These are phyloP conservation scores for Penicillium pulvis DNA, from an alignment of 495 filamentous ascomycete genomes.

Conservation along the genomic window DNA sequence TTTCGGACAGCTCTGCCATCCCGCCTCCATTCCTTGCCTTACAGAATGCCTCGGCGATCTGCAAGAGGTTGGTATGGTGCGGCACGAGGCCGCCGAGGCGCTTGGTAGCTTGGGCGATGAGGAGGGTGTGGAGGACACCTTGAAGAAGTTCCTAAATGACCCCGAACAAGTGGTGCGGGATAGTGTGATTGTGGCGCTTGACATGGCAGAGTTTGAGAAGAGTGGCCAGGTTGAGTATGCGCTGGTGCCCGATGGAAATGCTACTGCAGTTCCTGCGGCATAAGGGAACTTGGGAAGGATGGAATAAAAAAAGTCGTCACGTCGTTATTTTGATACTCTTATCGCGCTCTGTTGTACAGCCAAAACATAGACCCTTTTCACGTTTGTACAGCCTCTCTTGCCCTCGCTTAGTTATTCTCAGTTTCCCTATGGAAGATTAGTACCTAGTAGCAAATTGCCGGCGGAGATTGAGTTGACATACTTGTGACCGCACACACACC, in stretches of 20 bases:
- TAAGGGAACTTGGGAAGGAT: conserved; percentile 30
- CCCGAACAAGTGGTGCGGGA: conserved; percentile 91
- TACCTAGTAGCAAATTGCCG: conserved; percentile 2
- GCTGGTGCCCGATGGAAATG: conserved; percentile 65
- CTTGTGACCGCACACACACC: conserved; percentile 83
- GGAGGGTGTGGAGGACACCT: conserved; percentile 83
- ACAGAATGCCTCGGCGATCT: conserved; percentile 74
- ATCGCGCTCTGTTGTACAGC: conserved; percentile 30
- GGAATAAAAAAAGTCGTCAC: conserved; percentile 29
- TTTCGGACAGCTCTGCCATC: conserved; percentile 93
- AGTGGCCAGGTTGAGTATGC: conserved; percentile 89
- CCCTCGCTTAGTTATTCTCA: conserved; percentile 39
- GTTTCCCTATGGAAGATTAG: conserved; percentile 43
- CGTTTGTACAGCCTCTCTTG: conserved; percentile 25
- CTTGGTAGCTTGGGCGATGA: conserved; percentile 94
- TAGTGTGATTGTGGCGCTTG: conserved; percentile 90
- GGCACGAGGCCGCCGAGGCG: conserved; percentile 96
- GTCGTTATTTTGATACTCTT: conserved; percentile 37
- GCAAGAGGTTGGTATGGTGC: conserved; percentile 89
- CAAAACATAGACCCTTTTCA: conserved; percentile 28
- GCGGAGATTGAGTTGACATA: conserved; percentile 45
- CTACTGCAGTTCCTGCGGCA: conserved; percentile 38
- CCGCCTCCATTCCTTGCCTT: conserved; percentile 91
- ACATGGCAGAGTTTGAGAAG: conserved; percentile 98
- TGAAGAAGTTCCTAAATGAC: conserved; percentile 85